Base-by-base conservation (phyloP, 73 alveolate species). In the Urostyla sp. region DNA sequence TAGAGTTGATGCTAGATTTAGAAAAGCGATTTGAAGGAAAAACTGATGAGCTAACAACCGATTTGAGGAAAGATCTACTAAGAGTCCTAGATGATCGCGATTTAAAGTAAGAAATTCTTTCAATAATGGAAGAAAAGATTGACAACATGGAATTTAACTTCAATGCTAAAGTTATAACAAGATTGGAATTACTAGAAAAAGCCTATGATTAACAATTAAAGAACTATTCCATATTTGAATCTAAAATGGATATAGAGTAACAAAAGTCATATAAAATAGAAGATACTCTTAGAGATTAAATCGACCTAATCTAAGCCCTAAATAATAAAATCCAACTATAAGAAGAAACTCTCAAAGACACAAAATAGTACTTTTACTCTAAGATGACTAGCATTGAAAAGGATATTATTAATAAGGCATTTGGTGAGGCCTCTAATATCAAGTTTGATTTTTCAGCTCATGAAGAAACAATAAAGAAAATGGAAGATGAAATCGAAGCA, bases 381-480 rank as follows among this genome's bases (percentile, higher is more conserved):
- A 75, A 55, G 35, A n/a, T 75, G 16, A 57, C 74, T 11, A 56
- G 57, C 6, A 49, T 75, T 15, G 87, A 75, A 38, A 56, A 56
- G 20, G 87, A 75, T 26, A 37, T 53, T 26, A 56, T 75, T 3
- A 15, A 53, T 16, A 75, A 44, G 35, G 78, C 72, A 5, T 75
- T 55, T 44, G 87, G 87, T 15, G 89, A 60, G 11, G 89, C 80
- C 2, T 15, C 37, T 57, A 44, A 45, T 44, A 36, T 45, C 13
- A 78, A 60, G 49, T 78, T 58, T 32, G 78, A 78, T 45, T 78
- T 78, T 77, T 34, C 61, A 7, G 84, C 90, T 4, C 90, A 66
- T 50, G 90, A 80, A 67, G 84, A 80, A 54, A 67, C 90, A 0
- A 48, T 67, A 36, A 80, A 67, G 67, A 61, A 45, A 35, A 53